Evolutionary conservation across 257 asterid genomes (phyloP), one percentile per base, ranked within the genome.

Genomic region (Jaltomata sinuosa): DNA sequence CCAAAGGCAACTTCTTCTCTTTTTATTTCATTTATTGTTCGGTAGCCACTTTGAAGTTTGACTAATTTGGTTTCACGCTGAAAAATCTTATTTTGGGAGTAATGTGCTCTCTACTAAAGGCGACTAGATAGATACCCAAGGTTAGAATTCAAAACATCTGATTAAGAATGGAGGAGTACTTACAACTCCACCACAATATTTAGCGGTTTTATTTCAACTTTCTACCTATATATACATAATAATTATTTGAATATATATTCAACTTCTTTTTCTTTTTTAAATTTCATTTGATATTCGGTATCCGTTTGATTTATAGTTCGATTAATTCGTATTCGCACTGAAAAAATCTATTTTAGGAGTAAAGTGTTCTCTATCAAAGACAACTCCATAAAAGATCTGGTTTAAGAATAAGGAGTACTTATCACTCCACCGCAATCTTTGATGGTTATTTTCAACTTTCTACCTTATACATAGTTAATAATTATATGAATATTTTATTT

Each of bases 11-110:
- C n/a, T n/a, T n/a, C n/a, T n/a, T n/a, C n/a, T n/a, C n/a, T n/a
- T n/a, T n/a, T n/a, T n/a, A n/a, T 7, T 3, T n/a, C 15, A 0
- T n/a, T n/a, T 0, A 3, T 0, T n/a, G 31, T 10, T 57, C 7
- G 0, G 1, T 57, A 57, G 21, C 1, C 21, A 1, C 10, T 61
- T 61, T 25, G 14, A 25, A 12, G 5, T 61, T 61, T 0, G 5
- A 12, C 7, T 1, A 12, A 61, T 25, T 61, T 2, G 11, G 1
- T 22, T 59, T 25, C 6, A 0, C 12, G 0, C 2, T 0, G 0
- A 61, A 0, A 0, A 4, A 0, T 61, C 27, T 11, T 2, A 11
- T 3, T 47, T 47, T 47, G 52, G 52, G 42, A 38, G 42, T 38
- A 38, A 38, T 4, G 42, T 38, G 42, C 42, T 38, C 42, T 38